Evolutionary conservation across 2,329 filamentous ascomycete species (phyloP).

Genomic region (Microdochium bolleyi): DNA sequence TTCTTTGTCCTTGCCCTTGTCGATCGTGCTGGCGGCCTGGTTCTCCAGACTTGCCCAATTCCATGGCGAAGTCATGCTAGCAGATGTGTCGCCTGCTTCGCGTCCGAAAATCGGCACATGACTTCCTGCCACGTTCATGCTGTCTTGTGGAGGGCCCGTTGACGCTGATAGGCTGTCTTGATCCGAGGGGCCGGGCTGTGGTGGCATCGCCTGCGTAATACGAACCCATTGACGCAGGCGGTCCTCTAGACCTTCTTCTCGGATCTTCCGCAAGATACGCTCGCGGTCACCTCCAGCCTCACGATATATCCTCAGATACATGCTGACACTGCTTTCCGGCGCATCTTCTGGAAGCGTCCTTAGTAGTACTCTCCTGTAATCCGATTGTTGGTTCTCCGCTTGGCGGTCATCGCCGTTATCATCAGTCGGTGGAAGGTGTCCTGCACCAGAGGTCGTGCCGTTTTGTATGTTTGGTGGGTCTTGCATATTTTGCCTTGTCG

Average conservation of each 20-base stretch:
- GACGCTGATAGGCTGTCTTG: neutral
- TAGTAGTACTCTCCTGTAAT: neutral
- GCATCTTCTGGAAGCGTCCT: slow-evolving; percentile 3
- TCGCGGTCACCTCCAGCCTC: slow-evolving; percentile 52
- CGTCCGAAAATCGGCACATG: neutral
- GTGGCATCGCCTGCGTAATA: slow-evolving; percentile 32
- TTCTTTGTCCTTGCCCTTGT: neutral
- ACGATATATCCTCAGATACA: slow-evolving; percentile 47
- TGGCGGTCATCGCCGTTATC: neutral
- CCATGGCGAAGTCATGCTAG: neutral
- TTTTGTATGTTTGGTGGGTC: neutral
- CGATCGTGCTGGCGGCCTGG: neutral
- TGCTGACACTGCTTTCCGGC: slow-evolving; percentile 23
- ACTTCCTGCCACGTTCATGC: neutral
- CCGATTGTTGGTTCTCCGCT: neutral
- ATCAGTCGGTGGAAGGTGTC: neutral
- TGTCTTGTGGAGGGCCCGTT: neutral
- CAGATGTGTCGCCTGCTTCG: neutral
- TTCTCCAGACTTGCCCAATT: neutral
- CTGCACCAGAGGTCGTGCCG: neutral
- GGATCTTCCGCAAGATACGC: slow-evolving; percentile 52
- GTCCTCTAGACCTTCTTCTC: slow-evolving; percentile 49
- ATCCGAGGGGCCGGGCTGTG: neutral
- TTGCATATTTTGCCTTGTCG: neutral
- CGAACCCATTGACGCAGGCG: slow-evolving; percentile 52